Conservation (phyloP, 208 protist genomes). For the Tritrichomonas musculus region DNA sequence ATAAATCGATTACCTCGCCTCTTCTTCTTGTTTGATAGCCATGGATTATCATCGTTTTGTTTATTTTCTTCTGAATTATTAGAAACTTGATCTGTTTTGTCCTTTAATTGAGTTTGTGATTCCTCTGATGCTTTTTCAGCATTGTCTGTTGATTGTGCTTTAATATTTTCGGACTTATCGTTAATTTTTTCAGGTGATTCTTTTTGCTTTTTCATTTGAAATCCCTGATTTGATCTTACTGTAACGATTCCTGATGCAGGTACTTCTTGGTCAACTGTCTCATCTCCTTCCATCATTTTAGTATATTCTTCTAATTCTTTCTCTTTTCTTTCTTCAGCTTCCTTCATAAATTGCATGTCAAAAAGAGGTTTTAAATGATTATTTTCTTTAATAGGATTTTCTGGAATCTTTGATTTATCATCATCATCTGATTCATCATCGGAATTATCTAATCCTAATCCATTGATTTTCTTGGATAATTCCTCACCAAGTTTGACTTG, state of each 20-base stretch:
- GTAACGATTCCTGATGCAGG: constrained; percentile 2
- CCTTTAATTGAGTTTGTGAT: background rate
- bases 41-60: background rate
- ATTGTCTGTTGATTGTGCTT: background rate
- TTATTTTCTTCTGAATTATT: background rate
- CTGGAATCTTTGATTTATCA: background rate
- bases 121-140: background rate
- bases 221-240: background rate
- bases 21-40: background rate
- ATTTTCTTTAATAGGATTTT: background rate
- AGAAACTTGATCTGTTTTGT: background rate
- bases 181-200: too few relatives aligned
- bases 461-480: background rate
- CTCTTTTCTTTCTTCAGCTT: background rate
- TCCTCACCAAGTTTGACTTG: background rate
- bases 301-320: background rate
- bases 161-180: too few relatives aligned
- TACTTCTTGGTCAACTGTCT: background rate
- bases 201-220: background rate
- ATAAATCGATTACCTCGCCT: background rate
- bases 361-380: background rate
- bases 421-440: constrained; percentile 5
- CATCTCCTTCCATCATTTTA: background rate
- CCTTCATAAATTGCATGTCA: constrained; percentile 15
- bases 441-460: background rate